A percentile compares a stretch with the other conserved stretches of the same genome.
Evolutionary conservation across 148 eudicot species (phyloP).

Genomic region (Hydrangea macrophylla): DNA sequence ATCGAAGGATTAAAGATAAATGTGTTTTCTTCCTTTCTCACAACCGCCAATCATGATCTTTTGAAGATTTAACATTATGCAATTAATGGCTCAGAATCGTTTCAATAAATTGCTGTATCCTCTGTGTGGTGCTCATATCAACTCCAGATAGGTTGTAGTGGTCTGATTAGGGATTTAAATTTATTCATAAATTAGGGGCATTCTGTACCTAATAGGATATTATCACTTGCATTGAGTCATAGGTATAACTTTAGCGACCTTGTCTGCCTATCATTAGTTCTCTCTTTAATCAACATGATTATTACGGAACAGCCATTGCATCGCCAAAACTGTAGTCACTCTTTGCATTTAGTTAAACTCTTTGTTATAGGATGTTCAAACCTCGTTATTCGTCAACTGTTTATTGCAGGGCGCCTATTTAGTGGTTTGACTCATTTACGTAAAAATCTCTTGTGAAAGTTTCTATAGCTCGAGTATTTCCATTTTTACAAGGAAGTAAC

Average conservation of each 20-base stretch:
- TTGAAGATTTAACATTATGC: not conserved
- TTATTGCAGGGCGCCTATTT: not conserved
- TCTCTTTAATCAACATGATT: no score
- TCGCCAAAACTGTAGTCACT: no score
- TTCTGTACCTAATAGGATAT: no score
- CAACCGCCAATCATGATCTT: not conserved
- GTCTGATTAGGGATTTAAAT: no score
- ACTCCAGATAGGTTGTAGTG: no score
- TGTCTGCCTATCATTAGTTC: no score
- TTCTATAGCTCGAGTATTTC: conserved; percentile 5
- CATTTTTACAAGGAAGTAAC: not conserved
- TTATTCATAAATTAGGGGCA: no score
- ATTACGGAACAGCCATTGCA: no score
- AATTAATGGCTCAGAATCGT: not conserved
- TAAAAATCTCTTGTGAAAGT: not conserved
- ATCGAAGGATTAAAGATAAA: conserved; percentile 1
- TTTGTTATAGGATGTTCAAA: not conserved
- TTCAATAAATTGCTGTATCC: no score
- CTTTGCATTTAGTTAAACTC: not conserved
- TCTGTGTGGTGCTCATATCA: not conserved
- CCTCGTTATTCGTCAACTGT: not conserved
- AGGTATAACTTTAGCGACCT: no score
- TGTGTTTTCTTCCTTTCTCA: not conserved
- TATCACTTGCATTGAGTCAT: no score
- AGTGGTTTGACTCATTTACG: not conserved